A percentile compares a stretch with the other conserved stretches of the same genome.
phyloP scores from a whole-genome alignment of 441 rosid genomes.

The Codiaeum variegatum region DNA sequence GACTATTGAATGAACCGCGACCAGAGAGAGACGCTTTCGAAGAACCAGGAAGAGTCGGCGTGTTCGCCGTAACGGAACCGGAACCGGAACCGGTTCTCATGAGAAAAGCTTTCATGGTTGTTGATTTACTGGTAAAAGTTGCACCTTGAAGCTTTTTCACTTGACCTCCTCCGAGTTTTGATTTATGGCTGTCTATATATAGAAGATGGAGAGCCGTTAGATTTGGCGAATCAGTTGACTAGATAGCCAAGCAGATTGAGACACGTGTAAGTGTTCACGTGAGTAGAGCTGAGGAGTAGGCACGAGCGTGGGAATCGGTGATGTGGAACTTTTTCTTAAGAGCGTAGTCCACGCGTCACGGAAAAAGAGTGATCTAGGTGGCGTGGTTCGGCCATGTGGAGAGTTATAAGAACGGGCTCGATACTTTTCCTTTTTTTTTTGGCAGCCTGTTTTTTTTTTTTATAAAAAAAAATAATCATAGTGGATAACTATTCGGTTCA shows the following conservation, averaged over 20 bases:
- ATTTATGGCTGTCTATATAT: slow-evolving; percentile 19
- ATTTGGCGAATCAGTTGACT: slow-evolving; percentile 28
- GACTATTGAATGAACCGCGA: slow-evolving; percentile 32
- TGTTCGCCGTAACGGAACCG: slow-evolving; percentile 43
- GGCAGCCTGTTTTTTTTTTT: no score
- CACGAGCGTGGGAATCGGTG: slow-evolving; percentile 29
- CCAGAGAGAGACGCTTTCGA: slow-evolving; percentile 33
- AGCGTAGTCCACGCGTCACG: slow-evolving; percentile 29
- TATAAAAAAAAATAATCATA: no score
- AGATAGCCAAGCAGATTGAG: slow-evolving; percentile 9
- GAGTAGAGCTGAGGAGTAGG: slow-evolving; percentile 25
- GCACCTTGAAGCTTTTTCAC: neutral
- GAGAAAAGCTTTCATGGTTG: slow-evolving; percentile 49
- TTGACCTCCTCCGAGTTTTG: neutral
- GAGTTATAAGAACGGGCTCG: slow-evolving; percentile 5
- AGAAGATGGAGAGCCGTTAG: slow-evolving; percentile 25
- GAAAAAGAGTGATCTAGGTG: slow-evolving; percentile 17
- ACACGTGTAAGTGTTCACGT: slow-evolving; percentile 41
- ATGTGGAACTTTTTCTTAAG: neutral
- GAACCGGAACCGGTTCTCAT: slow-evolving; percentile 47
- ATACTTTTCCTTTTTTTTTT: no score
- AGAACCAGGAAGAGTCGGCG: slow-evolving; percentile 29
- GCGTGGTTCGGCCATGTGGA: slow-evolving; percentile 24
- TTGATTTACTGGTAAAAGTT: neutral
- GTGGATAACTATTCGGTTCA: no score